These are phyloP conservation scores for Hyaloscypha bicolor DNA, from an alignment of 495 filamentous ascomycete species.

Conservation along the genomic window DNA sequence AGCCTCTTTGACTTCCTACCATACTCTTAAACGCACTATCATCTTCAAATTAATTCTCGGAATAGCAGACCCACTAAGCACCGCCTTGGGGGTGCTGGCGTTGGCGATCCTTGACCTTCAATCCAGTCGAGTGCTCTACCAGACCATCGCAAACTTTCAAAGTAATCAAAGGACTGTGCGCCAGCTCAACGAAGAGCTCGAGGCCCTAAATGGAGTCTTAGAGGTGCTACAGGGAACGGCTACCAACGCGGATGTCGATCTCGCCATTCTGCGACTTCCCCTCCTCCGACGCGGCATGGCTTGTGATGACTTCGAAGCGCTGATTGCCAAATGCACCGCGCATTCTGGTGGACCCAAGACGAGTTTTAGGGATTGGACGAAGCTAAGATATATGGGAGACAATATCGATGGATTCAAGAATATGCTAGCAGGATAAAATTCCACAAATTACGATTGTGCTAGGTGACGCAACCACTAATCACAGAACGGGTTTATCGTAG, in stretches of 20 bases:
- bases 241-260: constrained; percentile 23
- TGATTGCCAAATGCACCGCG: constrained; percentile 32
- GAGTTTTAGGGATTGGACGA: constrained; percentile 40
- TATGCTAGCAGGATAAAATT: constrained; percentile 44
- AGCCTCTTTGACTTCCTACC: background rate
- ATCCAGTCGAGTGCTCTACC: constrained; percentile 41
- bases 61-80: constrained; percentile 31
- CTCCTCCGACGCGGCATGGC: constrained; percentile 35
- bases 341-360: constrained; percentile 32
- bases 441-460: constrained; percentile 44
- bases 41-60: constrained; percentile 5
- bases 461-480: constrained; percentile 40
- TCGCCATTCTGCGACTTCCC: constrained; percentile 32
- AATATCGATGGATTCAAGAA: constrained; percentile 39
- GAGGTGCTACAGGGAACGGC: constrained; percentile 36
- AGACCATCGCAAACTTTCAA: constrained; percentile 43
- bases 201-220: constrained; percentile 42
- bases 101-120: constrained; percentile 43
- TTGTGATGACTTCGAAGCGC: constrained; percentile 36
- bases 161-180: constrained; percentile 41
- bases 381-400: constrained; percentile 37
- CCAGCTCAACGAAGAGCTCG: constrained; percentile 45
- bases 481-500: too few relatives aligned
- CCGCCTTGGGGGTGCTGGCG: constrained; percentile 25
- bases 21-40: background rate